Conservation (phyloP, 2,329 filamentous ascomycete genomes). For the Macrophomina pseudophaseolina region DNA sequence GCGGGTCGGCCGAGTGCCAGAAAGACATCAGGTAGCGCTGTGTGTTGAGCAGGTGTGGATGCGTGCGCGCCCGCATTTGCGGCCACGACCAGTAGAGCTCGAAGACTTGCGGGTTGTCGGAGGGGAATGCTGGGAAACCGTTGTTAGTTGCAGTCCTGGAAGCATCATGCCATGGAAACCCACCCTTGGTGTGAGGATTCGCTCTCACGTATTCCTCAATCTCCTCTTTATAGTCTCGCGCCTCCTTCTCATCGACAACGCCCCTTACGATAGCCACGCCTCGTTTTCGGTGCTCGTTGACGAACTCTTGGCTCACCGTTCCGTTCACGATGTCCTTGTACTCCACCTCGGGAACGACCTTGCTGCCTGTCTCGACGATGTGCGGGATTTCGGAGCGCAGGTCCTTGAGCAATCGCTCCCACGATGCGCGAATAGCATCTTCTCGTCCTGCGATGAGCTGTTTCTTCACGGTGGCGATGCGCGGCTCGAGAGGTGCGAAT, state of each 20-base stretch:
- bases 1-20: conserved; percentile 53
- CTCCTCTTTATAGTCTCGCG: conserved; percentile 51
- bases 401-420: conserved; percentile 51
- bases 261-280: conserved; percentile 55
- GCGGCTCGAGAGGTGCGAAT: conserved; percentile 50
- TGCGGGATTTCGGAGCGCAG: conserved; percentile 52
- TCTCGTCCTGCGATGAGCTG: conserved; percentile 56
- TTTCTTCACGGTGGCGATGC: conserved; percentile 53
- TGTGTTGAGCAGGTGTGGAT: conserved; percentile 53
- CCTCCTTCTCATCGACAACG: conserved; percentile 51
- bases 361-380: conserved; percentile 49
- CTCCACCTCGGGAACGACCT: conserved; percentile 53
- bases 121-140: conserved; percentile 48
- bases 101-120: conserved; percentile 56
- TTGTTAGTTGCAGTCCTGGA: background rate
- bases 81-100: conserved; percentile 57
- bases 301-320: conserved; percentile 60
- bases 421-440: conserved; percentile 51
- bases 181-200: conserved; percentile 52
- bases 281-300: conserved; percentile 62
- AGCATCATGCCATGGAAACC: conserved; percentile 22
- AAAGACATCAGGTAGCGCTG: conserved; percentile 56
- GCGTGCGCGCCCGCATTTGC: conserved; percentile 53
- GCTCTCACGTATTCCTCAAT: conserved; percentile 51
- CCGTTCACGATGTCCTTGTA: conserved; percentile 50